phyloP scores from a whole-genome alignment of 2,329 filamentous ascomycete species.

The Alternaria metachromatica region DNA sequence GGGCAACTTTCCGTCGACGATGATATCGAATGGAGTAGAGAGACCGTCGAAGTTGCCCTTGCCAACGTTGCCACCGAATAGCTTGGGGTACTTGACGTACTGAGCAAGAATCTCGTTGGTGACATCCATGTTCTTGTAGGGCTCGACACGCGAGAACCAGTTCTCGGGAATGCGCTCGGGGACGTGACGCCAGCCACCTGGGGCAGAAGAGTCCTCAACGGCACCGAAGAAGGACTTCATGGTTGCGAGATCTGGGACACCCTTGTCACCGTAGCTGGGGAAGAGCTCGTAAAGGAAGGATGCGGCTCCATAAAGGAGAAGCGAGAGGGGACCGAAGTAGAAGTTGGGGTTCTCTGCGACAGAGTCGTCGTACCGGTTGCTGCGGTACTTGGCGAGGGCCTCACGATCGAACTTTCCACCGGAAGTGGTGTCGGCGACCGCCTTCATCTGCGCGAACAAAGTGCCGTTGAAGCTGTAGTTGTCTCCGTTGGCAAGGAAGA shows the following conservation, averaged over 20 bases:
- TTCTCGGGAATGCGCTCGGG: slow-evolving; percentile 52
- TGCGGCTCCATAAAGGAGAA: slow-evolving; percentile 53
- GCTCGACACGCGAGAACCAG: slow-evolving; percentile 45
- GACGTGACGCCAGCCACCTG: slow-evolving; percentile 47
- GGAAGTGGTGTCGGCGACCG: slow-evolving; percentile 32
- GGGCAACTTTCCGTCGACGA: slow-evolving; percentile 49
- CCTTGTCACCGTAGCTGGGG: slow-evolving; percentile 38
- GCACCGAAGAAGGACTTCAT: slow-evolving; percentile 50
- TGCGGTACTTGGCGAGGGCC: slow-evolving; percentile 48
- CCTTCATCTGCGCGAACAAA: slow-evolving; percentile 50
- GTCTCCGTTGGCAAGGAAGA: slow-evolving; percentile 45
- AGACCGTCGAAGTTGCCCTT: slow-evolving; percentile 48
- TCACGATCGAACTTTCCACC: slow-evolving; percentile 49
- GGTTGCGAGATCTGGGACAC: slow-evolving; percentile 23
- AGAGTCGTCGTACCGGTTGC: slow-evolving; percentile 51
- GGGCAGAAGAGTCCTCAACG: slow-evolving; percentile 40
- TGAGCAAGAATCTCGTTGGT: slow-evolving; percentile 49
- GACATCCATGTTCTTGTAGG: slow-evolving; percentile 48
- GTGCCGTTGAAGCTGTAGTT: slow-evolving; percentile 52
- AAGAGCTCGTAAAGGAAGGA: slow-evolving; percentile 55
- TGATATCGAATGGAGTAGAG: slow-evolving; percentile 45
- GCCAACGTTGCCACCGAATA: slow-evolving; percentile 53
- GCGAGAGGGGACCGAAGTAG: slow-evolving; percentile 51
- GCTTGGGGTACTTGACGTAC: slow-evolving; percentile 53
- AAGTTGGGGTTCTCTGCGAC: slow-evolving; percentile 48